A percentile compares a stretch with the other conserved stretches of the same genome.
phyloP scores from a whole-genome alignment of 148 eudicot genomes.

The Beta vulgaris region DNA sequence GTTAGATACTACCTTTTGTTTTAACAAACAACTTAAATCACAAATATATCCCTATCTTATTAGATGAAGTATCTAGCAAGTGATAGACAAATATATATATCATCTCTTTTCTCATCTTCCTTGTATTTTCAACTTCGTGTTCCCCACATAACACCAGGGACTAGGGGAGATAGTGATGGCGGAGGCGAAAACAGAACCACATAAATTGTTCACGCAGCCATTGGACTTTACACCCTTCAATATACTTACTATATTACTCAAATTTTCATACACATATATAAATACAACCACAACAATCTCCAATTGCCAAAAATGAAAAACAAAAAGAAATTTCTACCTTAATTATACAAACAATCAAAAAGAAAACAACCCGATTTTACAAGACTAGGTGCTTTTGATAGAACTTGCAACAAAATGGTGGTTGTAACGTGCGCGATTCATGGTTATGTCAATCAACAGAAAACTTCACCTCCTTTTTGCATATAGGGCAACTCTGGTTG shows the following conservation, averaged over 20 bases:
- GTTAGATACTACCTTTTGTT: too few relatives aligned
- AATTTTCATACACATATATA: background rate
- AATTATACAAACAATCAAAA: constrained; percentile 18
- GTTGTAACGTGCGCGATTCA: background rate
- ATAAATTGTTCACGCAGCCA: background rate
- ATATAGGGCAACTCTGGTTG: constrained; percentile 56
- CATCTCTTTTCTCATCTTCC: too few relatives aligned
- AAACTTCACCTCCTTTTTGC: constrained; percentile 45
- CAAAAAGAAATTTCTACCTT: background rate
- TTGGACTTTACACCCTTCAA: background rate
- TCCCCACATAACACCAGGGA: too few relatives aligned
- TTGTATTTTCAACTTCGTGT: too few relatives aligned
- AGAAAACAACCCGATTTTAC: background rate
- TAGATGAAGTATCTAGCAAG: too few relatives aligned
- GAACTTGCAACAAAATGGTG: constrained; percentile 4
- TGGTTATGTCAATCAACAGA: constrained; percentile 6
- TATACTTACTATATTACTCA: background rate
- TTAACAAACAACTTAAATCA: too few relatives aligned
- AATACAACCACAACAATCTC: constrained; percentile 7
- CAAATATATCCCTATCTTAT: too few relatives aligned
- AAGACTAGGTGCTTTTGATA: constrained; percentile 2
- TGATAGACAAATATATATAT: too few relatives aligned
- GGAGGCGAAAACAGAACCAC: background rate
- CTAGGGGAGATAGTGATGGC: too few relatives aligned
- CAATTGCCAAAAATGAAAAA: background rate